These are phyloP conservation scores for Corymbia citriodora DNA, from an alignment of 441 rosid genomes.

Conservation along the genomic window DNA sequence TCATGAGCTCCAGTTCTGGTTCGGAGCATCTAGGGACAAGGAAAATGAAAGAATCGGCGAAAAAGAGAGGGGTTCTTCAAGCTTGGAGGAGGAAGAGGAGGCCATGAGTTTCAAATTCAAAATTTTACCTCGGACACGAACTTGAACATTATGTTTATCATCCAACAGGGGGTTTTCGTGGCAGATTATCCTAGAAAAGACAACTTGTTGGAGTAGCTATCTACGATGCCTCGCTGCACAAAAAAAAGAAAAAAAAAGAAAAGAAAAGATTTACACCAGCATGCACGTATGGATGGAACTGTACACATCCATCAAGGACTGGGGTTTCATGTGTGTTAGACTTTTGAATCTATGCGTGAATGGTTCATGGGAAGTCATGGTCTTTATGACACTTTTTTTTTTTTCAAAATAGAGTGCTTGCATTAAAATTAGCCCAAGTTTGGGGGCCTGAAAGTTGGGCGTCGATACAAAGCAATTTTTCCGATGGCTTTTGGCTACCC, in stretches of 20 bases:
- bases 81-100: not conserved
- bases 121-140: not conserved
- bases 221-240: not conserved
- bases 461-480: too few relatives aligned
- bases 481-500: too few relatives aligned
- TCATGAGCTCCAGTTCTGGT: slow-evolving; percentile 1
- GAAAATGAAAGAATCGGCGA: not conserved
- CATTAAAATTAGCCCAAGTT: too few relatives aligned
- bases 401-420: too few relatives aligned
- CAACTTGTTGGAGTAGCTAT: too few relatives aligned
- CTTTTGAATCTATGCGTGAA: not conserved
- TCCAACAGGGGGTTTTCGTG: not conserved
- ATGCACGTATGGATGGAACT: not conserved
- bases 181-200: not conserved
- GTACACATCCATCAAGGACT: not conserved
- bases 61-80: not conserved
- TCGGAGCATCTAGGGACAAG: not conserved
- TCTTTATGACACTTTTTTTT: too few relatives aligned
- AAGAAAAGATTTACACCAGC: not conserved
- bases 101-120: not conserved
- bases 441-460: too few relatives aligned
- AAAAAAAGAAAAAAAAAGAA: too few relatives aligned
- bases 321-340: fast-evolving
- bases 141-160: not conserved
- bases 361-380: not conserved